phyloP scores from a whole-genome alignment of 1,284 basidiomycete species.

The Papiliotrema fonsecae region DNA sequence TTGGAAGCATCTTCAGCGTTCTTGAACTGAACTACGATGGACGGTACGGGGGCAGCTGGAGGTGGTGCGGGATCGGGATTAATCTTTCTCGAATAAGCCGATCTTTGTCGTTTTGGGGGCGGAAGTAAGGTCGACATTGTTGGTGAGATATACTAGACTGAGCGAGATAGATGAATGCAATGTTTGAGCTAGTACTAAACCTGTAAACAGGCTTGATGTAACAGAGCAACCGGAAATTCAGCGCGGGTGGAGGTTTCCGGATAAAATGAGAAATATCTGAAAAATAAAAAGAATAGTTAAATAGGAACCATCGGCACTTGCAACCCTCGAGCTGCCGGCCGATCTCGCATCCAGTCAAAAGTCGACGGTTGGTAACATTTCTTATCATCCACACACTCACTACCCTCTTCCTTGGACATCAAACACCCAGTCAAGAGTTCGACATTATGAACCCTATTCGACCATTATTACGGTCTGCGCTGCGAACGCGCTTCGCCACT shows the following conservation, averaged over 20 bases:
- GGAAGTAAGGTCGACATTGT: slow-evolving; percentile 74
- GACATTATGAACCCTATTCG: slow-evolving; percentile 23
- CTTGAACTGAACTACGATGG: slow-evolving; percentile 83
- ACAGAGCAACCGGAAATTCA: not conserved
- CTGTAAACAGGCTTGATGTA: no score
- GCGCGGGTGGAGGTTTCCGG: not conserved
- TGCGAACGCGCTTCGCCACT: slow-evolving; percentile 1
- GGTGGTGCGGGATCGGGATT: slow-evolving; percentile 53
- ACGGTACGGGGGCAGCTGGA: slow-evolving; percentile 52
- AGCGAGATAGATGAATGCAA: no score
- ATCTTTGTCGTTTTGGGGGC: slow-evolving; percentile 76
- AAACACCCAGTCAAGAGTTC: slow-evolving; percentile 1
- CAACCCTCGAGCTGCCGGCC: no score
- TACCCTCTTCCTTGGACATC: not conserved
- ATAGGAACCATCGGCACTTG: not conserved
- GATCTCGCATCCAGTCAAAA: no score
- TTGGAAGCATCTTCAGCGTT: slow-evolving; percentile 74
- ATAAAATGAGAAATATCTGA: no score
- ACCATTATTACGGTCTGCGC: slow-evolving; percentile 16
- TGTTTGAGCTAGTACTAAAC: no score
- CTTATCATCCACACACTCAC: no score
- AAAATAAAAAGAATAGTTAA: not conserved
- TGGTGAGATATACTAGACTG: not conserved
- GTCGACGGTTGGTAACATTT: no score
- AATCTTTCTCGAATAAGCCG: slow-evolving; percentile 59